phyloP scores from a whole-genome alignment of 75 land plant species.

The Chamaecyparis obtusa region DNA sequence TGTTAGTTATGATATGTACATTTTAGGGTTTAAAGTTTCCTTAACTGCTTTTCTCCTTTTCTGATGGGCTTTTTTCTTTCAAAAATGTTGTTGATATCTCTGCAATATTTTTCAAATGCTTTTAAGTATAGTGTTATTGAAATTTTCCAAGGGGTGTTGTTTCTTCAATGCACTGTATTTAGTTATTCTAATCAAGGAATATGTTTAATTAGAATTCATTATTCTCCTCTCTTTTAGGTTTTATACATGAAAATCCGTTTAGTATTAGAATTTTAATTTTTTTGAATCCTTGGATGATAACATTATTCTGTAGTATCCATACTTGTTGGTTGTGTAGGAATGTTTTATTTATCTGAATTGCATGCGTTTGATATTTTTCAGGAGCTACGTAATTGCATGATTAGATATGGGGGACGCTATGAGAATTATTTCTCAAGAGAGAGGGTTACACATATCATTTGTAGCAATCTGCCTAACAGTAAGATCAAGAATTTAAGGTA shows the following conservation, averaged over 20 bases:
- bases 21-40: no score
- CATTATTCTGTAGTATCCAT: no score
- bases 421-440: constrained; percentile 89
- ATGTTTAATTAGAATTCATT: not conserved
- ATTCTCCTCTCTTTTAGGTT: not conserved
- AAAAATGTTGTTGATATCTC: no score
- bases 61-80: no score
- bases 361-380: constrained; percentile 25
- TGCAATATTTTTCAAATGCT: not conserved
- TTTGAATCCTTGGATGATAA: not conserved
- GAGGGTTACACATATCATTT: constrained; percentile 88
- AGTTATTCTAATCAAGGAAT: not conserved
- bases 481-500: constrained; percentile 90
- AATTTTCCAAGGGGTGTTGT: not conserved
- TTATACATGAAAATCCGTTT: not conserved
- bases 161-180: not conserved
- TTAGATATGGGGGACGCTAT: constrained; percentile 81
- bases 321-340: not conserved
- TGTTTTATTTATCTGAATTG: not conserved
- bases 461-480: constrained; percentile 93
- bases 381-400: constrained; percentile 85
- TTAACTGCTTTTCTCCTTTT: not conserved
- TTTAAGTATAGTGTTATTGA: not conserved
- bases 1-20: no score
- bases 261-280: not conserved